Conservation (phyloP, 306 rosid species). For the Corylus americana region DNA sequence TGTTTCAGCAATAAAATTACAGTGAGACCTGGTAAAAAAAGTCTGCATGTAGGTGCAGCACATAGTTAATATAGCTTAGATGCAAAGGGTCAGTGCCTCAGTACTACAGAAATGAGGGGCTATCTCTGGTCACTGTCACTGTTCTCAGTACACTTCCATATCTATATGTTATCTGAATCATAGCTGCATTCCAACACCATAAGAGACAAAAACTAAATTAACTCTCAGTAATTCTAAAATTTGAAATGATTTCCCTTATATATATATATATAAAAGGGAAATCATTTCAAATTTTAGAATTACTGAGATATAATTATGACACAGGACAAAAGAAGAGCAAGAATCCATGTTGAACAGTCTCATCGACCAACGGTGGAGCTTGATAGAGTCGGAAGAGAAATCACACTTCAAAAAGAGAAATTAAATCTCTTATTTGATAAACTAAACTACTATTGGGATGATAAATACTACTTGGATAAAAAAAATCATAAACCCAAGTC, state of each 20-base stretch:
- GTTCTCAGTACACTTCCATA: not conserved
- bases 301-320: not conserved
- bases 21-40: not conserved
- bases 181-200: not conserved
- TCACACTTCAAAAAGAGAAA: no score
- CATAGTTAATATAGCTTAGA: not conserved
- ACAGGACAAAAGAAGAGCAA: no score
- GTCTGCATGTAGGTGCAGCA: not conserved
- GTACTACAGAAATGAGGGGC: not conserved
- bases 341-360: no score
- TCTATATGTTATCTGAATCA: not conserved
- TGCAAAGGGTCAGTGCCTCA: not conserved
- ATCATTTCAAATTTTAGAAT: no score
- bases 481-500: no score
- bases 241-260: not conserved
- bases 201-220: not conserved
- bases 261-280: no score
- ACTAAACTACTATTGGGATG: no score
- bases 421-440: no score
- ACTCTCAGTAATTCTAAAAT: not conserved
- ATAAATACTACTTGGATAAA: no score
- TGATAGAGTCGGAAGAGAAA: no score
- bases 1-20: not conserved
- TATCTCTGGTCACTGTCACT: slow-evolving; percentile 23
- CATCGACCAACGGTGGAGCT: no score